Evolutionary conservation across 2,329 filamentous ascomycete species (phyloP).

Genomic region (Arachnomyces sp.): DNA sequence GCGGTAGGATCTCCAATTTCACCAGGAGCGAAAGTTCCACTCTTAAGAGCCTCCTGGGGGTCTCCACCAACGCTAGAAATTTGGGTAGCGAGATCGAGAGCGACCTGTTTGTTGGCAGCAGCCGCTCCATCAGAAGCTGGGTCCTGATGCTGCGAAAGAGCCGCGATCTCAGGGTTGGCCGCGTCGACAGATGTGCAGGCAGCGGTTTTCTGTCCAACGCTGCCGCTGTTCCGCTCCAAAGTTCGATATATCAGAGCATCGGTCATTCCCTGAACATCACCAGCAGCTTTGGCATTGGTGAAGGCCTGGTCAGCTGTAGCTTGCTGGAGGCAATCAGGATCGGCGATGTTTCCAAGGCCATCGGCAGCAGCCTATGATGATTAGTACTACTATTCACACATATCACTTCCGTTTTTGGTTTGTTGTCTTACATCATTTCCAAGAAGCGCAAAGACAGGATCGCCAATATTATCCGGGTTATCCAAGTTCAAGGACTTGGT

Average conservation of each 20-base stretch:
- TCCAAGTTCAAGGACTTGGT: constrained; percentile 37
- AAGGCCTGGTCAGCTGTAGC: constrained; percentile 52
- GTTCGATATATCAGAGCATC: constrained; percentile 47
- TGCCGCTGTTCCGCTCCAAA: constrained; percentile 54
- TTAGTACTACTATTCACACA: background rate
- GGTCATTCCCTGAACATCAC: constrained; percentile 48
- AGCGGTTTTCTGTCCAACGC: constrained; percentile 51
- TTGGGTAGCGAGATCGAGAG: constrained; percentile 52
- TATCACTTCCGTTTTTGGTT: background rate
- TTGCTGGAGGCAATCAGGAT: constrained; percentile 55
- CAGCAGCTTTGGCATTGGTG: constrained; percentile 50
- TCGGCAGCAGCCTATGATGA: constrained; percentile 33
- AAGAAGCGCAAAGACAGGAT: constrained; percentile 46
- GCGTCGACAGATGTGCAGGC: constrained; percentile 50
- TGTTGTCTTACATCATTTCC: constrained; percentile 35
- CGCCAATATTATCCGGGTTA: constrained; percentile 43
- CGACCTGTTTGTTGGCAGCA: constrained; percentile 54
- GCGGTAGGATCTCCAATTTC: constrained; percentile 45
- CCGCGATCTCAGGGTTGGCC: constrained; percentile 58
- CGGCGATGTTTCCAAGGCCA: constrained; percentile 43
- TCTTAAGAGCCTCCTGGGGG: constrained; percentile 52
- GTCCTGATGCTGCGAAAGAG: constrained; percentile 60
- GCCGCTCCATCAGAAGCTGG: constrained; percentile 53
- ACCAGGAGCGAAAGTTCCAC: constrained; percentile 58
- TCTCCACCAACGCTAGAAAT: constrained; percentile 56